A percentile compares a stretch with the other conserved stretches of the same genome.
Conservation (phyloP, 1,284 basidiomycete genomes). For the Meira nashicola region DNA sequence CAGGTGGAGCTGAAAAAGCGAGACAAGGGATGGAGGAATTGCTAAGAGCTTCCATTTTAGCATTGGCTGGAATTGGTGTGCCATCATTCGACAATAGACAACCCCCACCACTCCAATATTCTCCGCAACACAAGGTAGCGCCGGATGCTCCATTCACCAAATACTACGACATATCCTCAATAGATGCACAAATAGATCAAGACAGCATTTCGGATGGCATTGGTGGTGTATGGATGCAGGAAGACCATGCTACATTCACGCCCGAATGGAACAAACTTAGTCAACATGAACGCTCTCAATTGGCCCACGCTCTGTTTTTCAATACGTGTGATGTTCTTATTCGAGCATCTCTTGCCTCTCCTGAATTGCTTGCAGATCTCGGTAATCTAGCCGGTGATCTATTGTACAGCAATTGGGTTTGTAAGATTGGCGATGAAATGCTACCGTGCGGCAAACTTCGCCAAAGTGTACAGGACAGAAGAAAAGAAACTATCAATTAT, state of each 20-base stretch:
- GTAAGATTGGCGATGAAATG: slow-evolving; percentile 3
- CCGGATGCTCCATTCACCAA: background rate
- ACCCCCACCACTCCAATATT: background rate
- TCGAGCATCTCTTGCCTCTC: background rate
- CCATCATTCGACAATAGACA: background rate
- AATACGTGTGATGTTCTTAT: slow-evolving; percentile 1
- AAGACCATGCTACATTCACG: slow-evolving; percentile 17
- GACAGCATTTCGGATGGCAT: slow-evolving; percentile 11
- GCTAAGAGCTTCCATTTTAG: background rate
- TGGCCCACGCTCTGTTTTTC: slow-evolving; percentile 7
- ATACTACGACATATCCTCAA: background rate
- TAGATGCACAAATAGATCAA: background rate
- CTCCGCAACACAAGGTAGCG: background rate
- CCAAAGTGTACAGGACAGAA: no score
- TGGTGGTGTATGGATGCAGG: slow-evolving; percentile 14
- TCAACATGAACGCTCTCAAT: background rate
- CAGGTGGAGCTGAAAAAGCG: background rate
- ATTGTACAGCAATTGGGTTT: slow-evolving; percentile 12
- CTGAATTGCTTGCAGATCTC: slow-evolving; percentile 1
- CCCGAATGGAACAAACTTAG: background rate
- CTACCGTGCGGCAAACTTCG: no score
- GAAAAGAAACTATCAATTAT: no score
- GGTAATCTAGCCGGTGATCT: background rate
- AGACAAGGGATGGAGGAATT: slow-evolving; percentile 2
- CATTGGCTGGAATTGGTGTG: background rate